These are phyloP conservation scores for Sugiyamaella xylanicola DNA, from an alignment of 1,139 yeast genomes.

Conservation along the genomic window DNA sequence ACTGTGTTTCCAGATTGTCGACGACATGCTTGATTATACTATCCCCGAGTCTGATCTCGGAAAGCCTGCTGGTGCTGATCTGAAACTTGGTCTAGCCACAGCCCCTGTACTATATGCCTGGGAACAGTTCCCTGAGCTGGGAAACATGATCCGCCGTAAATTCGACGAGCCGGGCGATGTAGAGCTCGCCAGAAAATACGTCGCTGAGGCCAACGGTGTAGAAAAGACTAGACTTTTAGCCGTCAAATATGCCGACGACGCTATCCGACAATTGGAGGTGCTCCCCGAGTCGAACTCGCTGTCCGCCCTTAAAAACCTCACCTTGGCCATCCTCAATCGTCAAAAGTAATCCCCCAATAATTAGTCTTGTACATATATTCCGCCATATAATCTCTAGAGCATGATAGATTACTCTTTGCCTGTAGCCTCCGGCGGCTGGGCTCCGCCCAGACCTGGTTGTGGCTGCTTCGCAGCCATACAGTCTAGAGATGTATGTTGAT, in stretches of 20 bases:
- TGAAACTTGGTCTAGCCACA: conserved; percentile 91
- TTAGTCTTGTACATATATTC: background rate
- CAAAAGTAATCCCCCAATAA: conserved; percentile 49
- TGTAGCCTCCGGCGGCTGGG: background rate
- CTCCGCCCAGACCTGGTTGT: background rate
- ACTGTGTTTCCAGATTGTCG: conserved; percentile 92
- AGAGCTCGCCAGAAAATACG: conserved; percentile 73
- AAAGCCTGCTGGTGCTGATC: conserved; percentile 94
- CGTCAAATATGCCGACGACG: conserved; percentile 70
- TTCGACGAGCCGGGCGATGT: conserved; percentile 82
- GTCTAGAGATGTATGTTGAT: background rate
- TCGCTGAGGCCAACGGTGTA: conserved; percentile 71
- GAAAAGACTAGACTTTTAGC: conserved; percentile 78
- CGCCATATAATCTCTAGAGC: background rate
- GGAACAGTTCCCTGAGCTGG: conserved; percentile 83
- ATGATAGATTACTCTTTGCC: conserved; percentile 3
- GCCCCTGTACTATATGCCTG: conserved; percentile 97
- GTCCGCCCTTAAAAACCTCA: conserved; percentile 81
- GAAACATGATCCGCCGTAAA: conserved; percentile 79
- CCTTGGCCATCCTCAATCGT: conserved; percentile 82
- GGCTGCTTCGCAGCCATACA: background rate
- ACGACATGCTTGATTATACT: conserved; percentile 93
- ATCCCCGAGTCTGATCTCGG: conserved; percentile 81
- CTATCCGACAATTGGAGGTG: conserved; percentile 62
- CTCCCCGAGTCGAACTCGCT: conserved; percentile 90